Evolutionary conservation across 2,329 filamentous ascomycete genomes (phyloP).

Genomic region (Gnomoniopsis smithogilvyi): DNA sequence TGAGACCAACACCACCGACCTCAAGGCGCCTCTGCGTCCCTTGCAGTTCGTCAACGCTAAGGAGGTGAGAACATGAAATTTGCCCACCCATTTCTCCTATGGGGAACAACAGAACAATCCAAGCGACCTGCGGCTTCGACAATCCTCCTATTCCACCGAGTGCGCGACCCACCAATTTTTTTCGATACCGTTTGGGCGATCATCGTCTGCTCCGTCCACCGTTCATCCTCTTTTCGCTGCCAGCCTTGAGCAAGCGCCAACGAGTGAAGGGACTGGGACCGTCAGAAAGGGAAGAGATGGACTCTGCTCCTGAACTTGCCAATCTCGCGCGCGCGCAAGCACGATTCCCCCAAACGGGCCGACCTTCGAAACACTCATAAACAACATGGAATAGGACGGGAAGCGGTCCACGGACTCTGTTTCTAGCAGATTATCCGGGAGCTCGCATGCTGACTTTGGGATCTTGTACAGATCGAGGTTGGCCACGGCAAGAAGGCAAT

Average conservation of each 20-base stretch:
- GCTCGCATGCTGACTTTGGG: constrained; percentile 72
- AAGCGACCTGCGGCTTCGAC: constrained; percentile 7
- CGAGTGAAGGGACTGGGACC: no score
- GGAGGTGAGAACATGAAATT: constrained; percentile 74
- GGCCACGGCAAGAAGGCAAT: constrained; percentile 99
- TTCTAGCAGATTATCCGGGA: constrained; percentile 53
- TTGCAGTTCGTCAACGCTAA: constrained; percentile 98
- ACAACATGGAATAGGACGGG: constrained; percentile 64
- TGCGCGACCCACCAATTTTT: constrained; percentile 3
- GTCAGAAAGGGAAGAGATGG: no score
- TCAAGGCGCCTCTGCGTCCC: constrained; percentile 93
- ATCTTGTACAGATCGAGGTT: constrained; percentile 89
- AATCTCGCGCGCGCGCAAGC: not conserved
- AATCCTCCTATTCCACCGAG: constrained; percentile 42
- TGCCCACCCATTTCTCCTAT: not conserved
- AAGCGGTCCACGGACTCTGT: constrained; percentile 66
- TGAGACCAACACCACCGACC: constrained; percentile 98
- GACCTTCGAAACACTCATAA: constrained; percentile 2
- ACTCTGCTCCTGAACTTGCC: not conserved
- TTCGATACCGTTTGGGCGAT: constrained; percentile 11
- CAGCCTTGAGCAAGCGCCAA: no score
- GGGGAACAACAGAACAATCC: not conserved
- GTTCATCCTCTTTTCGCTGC: no score
- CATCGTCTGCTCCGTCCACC: no score
- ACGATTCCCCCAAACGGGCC: not conserved